phyloP scores from a whole-genome alignment of 192 early-diverging fungal genomes.

The Coemansia sp. region DNA sequence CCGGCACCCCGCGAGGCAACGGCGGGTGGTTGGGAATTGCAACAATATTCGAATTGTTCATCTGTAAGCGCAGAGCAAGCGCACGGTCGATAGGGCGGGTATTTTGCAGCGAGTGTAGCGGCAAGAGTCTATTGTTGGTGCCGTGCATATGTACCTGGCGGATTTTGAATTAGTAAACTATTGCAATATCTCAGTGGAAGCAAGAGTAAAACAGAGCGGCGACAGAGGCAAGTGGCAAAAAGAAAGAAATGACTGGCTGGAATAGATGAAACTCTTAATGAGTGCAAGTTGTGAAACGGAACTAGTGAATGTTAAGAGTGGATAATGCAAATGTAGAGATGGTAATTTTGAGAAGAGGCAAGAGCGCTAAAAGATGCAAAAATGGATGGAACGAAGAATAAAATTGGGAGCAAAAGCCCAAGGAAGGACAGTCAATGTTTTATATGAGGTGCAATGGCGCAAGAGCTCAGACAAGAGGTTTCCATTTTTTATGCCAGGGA shows the following conservation, averaged over 20 bases:
- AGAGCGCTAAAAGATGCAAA: background rate
- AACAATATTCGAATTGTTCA: conserved; percentile 36
- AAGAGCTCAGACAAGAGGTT: background rate
- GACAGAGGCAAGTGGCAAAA: background rate
- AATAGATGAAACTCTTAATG: background rate
- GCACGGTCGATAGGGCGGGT: background rate
- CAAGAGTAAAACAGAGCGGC: background rate
- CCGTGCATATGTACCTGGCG: background rate
- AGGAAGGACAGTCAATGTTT: background rate
- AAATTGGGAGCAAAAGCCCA: background rate
- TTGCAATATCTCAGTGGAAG: background rate
- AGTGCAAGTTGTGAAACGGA: background rate
- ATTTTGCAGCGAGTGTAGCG: background rate
- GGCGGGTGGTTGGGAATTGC: conserved; percentile 51
- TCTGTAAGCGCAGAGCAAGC: background rate
- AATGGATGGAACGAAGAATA: background rate
- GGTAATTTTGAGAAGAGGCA: background rate
- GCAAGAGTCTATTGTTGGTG: background rate
- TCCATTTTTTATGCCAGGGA: background rate
- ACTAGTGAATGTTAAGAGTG: background rate
- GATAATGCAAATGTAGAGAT: background rate
- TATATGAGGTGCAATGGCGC: background rate
- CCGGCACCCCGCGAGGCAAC: conserved; percentile 41
- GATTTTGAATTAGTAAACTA: background rate
- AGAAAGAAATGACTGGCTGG: background rate